phyloP scores from a whole-genome alignment of 495 filamentous ascomycete genomes.

The Cudoniella acicularis region DNA sequence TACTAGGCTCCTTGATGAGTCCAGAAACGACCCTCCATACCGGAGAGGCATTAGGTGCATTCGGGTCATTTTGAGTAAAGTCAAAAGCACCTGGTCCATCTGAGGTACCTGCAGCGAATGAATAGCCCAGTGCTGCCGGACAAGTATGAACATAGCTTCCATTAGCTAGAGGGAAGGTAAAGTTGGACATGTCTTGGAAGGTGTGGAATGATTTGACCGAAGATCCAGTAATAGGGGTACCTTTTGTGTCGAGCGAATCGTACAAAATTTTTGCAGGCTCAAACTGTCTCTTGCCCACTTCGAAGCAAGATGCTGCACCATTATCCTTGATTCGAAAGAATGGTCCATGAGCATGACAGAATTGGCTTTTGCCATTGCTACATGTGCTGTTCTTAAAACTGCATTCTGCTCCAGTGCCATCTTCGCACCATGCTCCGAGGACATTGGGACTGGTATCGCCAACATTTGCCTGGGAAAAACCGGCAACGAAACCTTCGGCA shows the following conservation, averaged over 20 bases:
- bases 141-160: constrained; percentile 71
- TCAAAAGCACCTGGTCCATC: constrained; percentile 93
- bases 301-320: constrained; percentile 75
- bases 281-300: constrained; percentile 74
- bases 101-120: constrained; percentile 91
- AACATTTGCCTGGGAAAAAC: constrained; percentile 92
- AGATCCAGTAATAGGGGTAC: constrained; percentile 51
- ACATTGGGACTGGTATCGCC: constrained; percentile 92
- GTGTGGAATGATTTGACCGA: constrained; percentile 70
- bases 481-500: constrained; percentile 76
- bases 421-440: constrained; percentile 79
- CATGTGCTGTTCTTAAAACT: constrained; percentile 79
- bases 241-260: constrained; percentile 43
- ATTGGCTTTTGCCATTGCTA: constrained; percentile 61
- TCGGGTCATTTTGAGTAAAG: constrained; percentile 82
- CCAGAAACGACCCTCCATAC: constrained; percentile 76
- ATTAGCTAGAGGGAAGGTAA: constrained; percentile 71
- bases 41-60: constrained; percentile 71
- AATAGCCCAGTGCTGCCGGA: constrained; percentile 88
- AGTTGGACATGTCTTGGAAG: constrained; percentile 72
- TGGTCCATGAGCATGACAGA: constrained; percentile 84
- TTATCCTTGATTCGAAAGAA: constrained; percentile 67
- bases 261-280: constrained; percentile 63
- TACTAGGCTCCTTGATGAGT: constrained; percentile 65
- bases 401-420: constrained; percentile 66